Percentiles rank a stretch among this genome's conserved stretches.
Evolutionary conservation across 805 yeast genomes (phyloP).

Genomic region (Saccharomyces kudriavzevii): DNA sequence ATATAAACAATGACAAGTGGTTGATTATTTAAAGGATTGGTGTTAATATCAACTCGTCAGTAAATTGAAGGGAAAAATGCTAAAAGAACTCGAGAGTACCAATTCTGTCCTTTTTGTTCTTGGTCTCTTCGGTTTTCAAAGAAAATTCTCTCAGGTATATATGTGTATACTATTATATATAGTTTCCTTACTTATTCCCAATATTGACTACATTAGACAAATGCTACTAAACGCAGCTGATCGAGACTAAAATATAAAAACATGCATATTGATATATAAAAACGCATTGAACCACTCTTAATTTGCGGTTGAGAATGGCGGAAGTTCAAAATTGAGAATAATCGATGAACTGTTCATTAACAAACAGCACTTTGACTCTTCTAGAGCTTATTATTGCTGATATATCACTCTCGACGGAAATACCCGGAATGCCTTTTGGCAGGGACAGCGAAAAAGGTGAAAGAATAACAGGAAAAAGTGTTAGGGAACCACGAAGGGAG

Average conservation of each 20-base stretch:
- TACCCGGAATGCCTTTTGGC: not conserved
- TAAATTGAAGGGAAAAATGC: not conserved
- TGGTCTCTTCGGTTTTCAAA: not conserved
- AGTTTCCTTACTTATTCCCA: not conserved
- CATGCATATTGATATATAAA: not conserved
- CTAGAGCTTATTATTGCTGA: not conserved
- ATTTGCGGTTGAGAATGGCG: no score
- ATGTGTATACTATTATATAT: not conserved
- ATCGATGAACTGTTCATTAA: not conserved
- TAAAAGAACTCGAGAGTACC: not conserved
- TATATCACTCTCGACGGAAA: not conserved
- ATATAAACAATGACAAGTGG: conserved; percentile 70
- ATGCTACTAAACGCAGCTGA: not conserved
- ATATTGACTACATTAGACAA: not conserved
- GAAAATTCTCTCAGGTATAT: not conserved
- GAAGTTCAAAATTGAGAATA: no score
- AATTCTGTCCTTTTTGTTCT: not conserved
- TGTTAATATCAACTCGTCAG: not conserved
- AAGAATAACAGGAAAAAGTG: not conserved
- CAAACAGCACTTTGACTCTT: no score
- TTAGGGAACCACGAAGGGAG: not conserved
- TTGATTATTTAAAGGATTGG: conserved; percentile 19
- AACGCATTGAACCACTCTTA: no score
- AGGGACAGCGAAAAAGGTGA: not conserved
- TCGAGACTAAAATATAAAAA: not conserved